A percentile compares a stretch with the other conserved stretches of the same genome.
These are phyloP conservation scores for Leccinum arenicola DNA, from an alignment of 768 basidiomycete genomes.

Conservation along the genomic window DNA sequence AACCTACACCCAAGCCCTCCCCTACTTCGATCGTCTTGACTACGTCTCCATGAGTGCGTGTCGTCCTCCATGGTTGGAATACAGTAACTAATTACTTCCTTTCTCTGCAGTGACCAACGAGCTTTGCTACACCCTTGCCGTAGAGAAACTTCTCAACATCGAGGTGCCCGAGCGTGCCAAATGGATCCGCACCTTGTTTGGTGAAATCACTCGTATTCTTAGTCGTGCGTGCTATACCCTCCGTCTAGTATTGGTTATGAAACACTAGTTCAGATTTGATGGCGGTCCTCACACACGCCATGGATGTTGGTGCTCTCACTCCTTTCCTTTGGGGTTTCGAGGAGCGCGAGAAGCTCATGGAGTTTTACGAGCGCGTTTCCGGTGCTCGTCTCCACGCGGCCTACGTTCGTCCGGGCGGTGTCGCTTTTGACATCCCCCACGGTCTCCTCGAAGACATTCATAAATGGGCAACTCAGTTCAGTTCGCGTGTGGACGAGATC, in stretches of 20 bases:
- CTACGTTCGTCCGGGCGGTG: constrained; percentile 97
- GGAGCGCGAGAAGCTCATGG: constrained; percentile 99
- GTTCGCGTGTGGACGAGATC: constrained; percentile 88
- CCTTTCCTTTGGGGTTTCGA: constrained; percentile 99
- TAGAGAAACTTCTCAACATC: constrained; percentile 97
- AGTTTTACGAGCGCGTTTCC: constrained; percentile 99
- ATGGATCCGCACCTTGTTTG: constrained; percentile 97
- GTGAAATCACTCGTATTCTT: constrained; percentile 92
- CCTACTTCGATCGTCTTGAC: constrained; percentile 98
- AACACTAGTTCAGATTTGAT: constrained; percentile 65
- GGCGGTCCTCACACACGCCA: constrained; percentile 93
- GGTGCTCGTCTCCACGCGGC: constrained; percentile 96
- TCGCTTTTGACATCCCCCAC: constrained; percentile 96
- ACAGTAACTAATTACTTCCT: constrained; percentile 1
- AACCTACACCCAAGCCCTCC: constrained; percentile 94
- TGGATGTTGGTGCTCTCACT: constrained; percentile 97
- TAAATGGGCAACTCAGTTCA: constrained; percentile 96
- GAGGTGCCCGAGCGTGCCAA: constrained; percentile 96
- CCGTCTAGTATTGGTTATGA: constrained; percentile 2
- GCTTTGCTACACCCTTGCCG: constrained; percentile 93
- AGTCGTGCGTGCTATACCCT: constrained; percentile 61
- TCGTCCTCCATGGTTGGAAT: neutral
- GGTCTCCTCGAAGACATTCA: constrained; percentile 99
- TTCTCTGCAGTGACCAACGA: constrained; percentile 91
- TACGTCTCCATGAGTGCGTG: constrained; percentile 97